Conservation (phyloP, 2,329 filamentous ascomycete species). For the Botrytis medusae region DNA sequence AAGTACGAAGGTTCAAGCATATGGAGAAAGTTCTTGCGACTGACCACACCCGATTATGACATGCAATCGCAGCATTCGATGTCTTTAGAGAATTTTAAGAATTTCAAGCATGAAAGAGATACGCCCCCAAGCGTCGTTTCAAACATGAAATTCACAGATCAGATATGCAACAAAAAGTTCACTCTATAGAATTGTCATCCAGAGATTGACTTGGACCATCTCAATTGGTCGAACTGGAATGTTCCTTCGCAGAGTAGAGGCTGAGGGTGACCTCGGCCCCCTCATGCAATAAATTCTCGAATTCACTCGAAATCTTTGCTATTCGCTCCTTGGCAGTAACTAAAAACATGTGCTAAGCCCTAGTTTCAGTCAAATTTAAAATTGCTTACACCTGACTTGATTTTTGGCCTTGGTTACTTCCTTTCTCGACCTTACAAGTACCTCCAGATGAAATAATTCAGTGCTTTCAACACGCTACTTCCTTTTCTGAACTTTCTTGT, state of each 20-base stretch:
- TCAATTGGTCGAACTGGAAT: background rate
- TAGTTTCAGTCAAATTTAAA: background rate
- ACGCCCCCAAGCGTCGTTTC: background rate
- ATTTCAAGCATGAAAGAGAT: background rate
- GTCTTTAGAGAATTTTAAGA: background rate
- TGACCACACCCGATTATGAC: background rate
- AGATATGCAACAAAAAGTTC: background rate
- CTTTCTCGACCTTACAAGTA: background rate
- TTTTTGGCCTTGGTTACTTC: background rate
- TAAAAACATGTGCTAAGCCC: background rate
- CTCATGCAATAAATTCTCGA: background rate
- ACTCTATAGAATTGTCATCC: background rate
- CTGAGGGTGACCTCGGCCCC: background rate
- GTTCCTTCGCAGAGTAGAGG: background rate
- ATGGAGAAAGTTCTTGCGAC: background rate
- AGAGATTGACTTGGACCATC: background rate
- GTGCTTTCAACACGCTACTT: conserved; percentile 1
- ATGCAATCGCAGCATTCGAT: background rate
- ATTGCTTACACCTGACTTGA: background rate
- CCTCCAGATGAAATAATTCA: conserved; percentile 5
- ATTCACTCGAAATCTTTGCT: conserved; percentile 3
- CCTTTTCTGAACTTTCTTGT: background rate
- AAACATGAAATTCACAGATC: background rate
- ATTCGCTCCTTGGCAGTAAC: background rate
- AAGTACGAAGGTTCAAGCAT: background rate